Evolutionary conservation across 2,329 filamentous ascomycete genomes (phyloP).

Genomic region (Aureobasidium namibiae): DNA sequence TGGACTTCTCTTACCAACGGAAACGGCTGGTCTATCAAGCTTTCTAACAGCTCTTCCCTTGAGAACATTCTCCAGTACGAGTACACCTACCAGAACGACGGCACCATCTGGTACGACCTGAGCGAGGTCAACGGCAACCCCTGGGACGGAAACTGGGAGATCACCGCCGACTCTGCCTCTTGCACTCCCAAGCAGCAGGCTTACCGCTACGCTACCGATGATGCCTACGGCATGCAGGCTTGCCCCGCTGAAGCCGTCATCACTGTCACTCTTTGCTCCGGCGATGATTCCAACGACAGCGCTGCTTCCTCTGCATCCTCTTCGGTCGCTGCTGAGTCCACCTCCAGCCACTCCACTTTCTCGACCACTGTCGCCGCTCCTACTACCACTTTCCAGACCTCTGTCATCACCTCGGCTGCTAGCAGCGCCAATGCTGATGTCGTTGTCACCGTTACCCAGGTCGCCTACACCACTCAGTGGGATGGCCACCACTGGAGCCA

Average conservation of each 20-base stretch:
- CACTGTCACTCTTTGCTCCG: conserved; percentile 30
- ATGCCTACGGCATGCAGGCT: conserved; percentile 31
- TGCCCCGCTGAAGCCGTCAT: conserved; percentile 25
- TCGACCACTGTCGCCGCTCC: conserved; percentile 11
- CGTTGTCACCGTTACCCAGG: conserved; percentile 19
- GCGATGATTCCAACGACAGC: conserved; percentile 14
- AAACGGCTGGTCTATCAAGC: conserved; percentile 32
- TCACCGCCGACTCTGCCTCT: conserved; percentile 21
- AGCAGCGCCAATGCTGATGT: neutral
- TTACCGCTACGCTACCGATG: conserved; percentile 31
- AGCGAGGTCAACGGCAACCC: conserved; percentile 31
- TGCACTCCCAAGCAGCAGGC: conserved; percentile 27
- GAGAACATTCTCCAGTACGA: conserved; percentile 30
- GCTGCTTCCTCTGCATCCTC: conserved; percentile 14
- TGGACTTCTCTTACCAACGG: conserved; percentile 27
- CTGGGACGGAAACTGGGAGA: conserved; percentile 29
- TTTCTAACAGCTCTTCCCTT: conserved; percentile 22
- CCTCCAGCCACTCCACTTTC: conserved; percentile 15
- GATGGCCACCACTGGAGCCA: conserved; percentile 5
- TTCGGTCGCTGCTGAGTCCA: conserved; percentile 10
- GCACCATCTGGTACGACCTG: conserved; percentile 32
- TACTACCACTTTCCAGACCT: conserved; percentile 18
- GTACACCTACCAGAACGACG: conserved; percentile 30
- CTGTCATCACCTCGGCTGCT: conserved; percentile 6
- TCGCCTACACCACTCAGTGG: conserved; percentile 19